These are phyloP conservation scores for Candida caryicola DNA, from an alignment of 805 yeast species.

Conservation along the genomic window DNA sequence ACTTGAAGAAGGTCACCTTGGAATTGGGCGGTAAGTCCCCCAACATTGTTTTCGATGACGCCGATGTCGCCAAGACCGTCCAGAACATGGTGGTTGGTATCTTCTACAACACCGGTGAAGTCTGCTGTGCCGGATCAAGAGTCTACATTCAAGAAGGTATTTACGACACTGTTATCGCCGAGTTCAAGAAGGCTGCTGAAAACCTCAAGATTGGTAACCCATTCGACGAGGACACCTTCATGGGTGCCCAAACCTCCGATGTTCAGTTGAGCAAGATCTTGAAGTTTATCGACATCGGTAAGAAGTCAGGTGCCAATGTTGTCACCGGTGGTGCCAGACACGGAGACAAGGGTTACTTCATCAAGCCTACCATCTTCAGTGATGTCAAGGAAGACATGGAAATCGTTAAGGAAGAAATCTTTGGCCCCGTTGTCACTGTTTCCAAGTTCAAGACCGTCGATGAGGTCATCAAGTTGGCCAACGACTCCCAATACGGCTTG, in stretches of 20 bases:
- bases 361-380: constrained; percentile 82
- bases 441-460: constrained; percentile 79
- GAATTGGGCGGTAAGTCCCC: constrained; percentile 98
- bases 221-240: constrained; percentile 70
- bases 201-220: constrained; percentile 75
- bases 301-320: constrained; percentile 79
- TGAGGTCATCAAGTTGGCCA: constrained; percentile 75
- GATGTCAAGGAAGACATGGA: constrained; percentile 72
- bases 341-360: constrained; percentile 67
- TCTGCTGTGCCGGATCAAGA: constrained; percentile 93
- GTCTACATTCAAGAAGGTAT: constrained; percentile 81
- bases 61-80: constrained; percentile 73
- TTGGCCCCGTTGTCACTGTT: constrained; percentile 89
- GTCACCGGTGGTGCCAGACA: constrained; percentile 79
- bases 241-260: constrained; percentile 91
- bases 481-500: constrained; percentile 79
- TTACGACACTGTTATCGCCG: constrained; percentile 71
- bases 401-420: constrained; percentile 85
- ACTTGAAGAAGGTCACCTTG: constrained; percentile 85
- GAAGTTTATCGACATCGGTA: constrained; percentile 72
- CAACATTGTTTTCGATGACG: constrained; percentile 82
- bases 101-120: constrained; percentile 93
- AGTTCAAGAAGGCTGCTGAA: constrained; percentile 57
- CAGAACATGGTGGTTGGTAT: constrained; percentile 77
- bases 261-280: constrained; percentile 77